Evolutionary conservation across 306 rosid genomes (phyloP).

Genomic region (Cyclanthera cordifolia): DNA sequence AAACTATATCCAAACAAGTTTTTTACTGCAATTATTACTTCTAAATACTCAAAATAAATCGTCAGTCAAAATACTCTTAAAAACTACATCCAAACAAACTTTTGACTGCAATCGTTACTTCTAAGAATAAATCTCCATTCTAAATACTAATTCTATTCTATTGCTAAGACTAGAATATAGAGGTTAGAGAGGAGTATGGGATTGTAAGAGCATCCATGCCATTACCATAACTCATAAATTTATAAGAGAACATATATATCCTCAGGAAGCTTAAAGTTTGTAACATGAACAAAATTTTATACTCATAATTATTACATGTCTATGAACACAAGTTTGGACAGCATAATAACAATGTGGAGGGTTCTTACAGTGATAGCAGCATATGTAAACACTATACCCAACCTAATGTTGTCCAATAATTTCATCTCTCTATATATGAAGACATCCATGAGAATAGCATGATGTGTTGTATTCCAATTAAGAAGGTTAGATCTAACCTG

Average conservation of each 20-base stretch:
- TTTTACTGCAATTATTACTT: too few relatives aligned
- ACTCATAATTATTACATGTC: not conserved
- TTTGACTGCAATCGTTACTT: too few relatives aligned
- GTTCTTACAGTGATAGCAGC: not conserved
- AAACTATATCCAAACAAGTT: too few relatives aligned
- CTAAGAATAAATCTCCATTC: too few relatives aligned
- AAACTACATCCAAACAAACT: too few relatives aligned
- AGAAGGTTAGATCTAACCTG: slow-evolving; percentile 15
- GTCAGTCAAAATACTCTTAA: too few relatives aligned
- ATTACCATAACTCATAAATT: not conserved
- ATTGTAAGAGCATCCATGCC: not conserved
- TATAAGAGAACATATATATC: not conserved
- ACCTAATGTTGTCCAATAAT: not conserved
- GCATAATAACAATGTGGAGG: not conserved
- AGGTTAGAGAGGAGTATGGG: not conserved
- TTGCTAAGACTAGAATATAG: too few relatives aligned
- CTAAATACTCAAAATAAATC: too few relatives aligned
- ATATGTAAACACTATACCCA: not conserved
- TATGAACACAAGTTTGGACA: not conserved
- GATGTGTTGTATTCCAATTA: not conserved
- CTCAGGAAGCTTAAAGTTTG: not conserved
- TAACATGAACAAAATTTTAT: not conserved
- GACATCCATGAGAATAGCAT: not conserved
- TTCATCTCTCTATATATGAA: not conserved
- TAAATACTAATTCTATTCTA: too few relatives aligned